Evolutionary conservation across 2,329 filamentous ascomycete species (phyloP).

Genomic region (Ciborinia camelliae): DNA sequence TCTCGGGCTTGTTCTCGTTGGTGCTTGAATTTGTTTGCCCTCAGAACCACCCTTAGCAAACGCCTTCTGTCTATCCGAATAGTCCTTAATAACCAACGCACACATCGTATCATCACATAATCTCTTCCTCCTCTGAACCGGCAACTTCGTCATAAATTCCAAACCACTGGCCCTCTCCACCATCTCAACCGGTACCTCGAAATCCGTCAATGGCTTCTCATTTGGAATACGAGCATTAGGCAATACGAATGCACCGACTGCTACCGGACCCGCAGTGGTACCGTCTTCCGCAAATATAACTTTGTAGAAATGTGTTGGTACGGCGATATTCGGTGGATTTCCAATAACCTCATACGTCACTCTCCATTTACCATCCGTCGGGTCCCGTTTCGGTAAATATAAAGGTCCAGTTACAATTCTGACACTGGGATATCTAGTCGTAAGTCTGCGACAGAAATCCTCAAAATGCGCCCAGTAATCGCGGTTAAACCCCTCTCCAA

Average conservation of each 20-base stretch:
- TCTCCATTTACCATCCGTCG: slow-evolving; percentile 86
- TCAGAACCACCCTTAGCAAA: slow-evolving; percentile 39
- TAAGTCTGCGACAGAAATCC: slow-evolving; percentile 88
- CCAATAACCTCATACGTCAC: slow-evolving; percentile 96
- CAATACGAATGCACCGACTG: slow-evolving; percentile 89
- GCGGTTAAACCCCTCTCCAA: slow-evolving; percentile 96
- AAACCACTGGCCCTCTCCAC: slow-evolving; percentile 89
- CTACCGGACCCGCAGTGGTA: slow-evolving; percentile 65
- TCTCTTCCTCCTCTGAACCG: slow-evolving; percentile 66
- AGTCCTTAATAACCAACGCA: slow-evolving; percentile 80
- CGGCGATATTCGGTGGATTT: slow-evolving; percentile 85
- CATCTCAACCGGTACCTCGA: slow-evolving; percentile 90
- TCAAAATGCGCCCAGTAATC: slow-evolving; percentile 99
- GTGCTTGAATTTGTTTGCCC: slow-evolving; percentile 20
- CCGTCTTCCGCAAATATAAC: slow-evolving; percentile 95
- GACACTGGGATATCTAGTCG: slow-evolving; percentile 76
- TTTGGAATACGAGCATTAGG: slow-evolving; percentile 89
- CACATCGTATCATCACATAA: slow-evolving; percentile 87
- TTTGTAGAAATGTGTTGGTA: slow-evolving; percentile 99
- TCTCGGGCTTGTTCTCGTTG: slow-evolving; percentile 35
- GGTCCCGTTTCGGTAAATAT: slow-evolving; percentile 83
- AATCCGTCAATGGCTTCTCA: slow-evolving; percentile 80
- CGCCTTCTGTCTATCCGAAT: slow-evolving; percentile 57
- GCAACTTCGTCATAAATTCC: slow-evolving; percentile 82
- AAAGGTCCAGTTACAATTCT: slow-evolving; percentile 90